Base-by-base conservation (phyloP, 163 green algal species). In the Scenedesmus sp. region DNA sequence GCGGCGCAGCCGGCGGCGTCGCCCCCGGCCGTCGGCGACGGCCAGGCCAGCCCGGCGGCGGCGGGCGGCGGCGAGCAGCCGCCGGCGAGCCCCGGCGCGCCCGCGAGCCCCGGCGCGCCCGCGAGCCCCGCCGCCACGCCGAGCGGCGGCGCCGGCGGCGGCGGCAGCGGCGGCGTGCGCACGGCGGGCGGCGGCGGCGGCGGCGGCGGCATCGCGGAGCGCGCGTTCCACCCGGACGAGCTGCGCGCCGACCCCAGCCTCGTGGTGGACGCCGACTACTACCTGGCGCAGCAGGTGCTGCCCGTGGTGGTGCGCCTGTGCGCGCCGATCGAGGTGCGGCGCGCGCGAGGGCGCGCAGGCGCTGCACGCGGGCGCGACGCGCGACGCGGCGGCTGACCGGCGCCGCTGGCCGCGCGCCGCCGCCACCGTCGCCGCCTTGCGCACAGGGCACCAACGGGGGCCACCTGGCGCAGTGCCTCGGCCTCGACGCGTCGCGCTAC, bases 191-290 rank as follows among this genome's bases (percentile, higher is more conserved):
- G 60, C 33, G 42, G 60, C n/a, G 53, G 73, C 29, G 65, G 72
- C 53, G 69, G 63, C 26, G 89, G 89, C 51, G 67, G 83, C 22
- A 82, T 99, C 73, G 95, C 96, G 7, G 91, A 98, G 74, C 88
- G 95, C 5, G 96, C 96, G 0, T 92, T 91, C 64, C 94, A 98
- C 85, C 91, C 92, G 0, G 95, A 99, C 18, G 96, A 99, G 81
- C 58, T 99, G 48, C 75, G 71, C 0, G 82, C 80, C 1, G 86
- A 89, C 66, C 67, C 66, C n/a, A 47, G 36, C 44, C 88, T 97
- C 26, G 81, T 86, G 22, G 78, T 95, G 33, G 96, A 99, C 85
- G 74, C 88, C 7, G 90, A 97, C 45, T 82, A 82, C 63, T 82
- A 82, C 45, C 75, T 83, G 24, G 78, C 65, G 6, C 60, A 75